A percentile compares a stretch with the other conserved stretches of the same genome.
These are phyloP conservation scores for Thelephora ganbajun DNA, from an alignment of 768 basidiomycete species.

Conservation along the genomic window DNA sequence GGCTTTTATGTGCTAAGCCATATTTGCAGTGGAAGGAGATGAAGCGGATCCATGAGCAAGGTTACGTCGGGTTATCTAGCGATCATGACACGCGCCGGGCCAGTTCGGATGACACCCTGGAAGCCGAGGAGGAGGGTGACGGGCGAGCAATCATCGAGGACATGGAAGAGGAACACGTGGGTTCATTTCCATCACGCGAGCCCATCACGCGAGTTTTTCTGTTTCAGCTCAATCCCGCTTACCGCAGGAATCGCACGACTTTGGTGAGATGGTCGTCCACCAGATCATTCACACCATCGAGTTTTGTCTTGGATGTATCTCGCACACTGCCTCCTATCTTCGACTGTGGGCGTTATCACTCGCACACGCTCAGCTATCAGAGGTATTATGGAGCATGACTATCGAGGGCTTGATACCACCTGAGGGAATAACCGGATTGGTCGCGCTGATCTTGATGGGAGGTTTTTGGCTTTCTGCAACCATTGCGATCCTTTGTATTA, in stretches of 20 bases:
- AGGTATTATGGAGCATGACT: conserved; percentile 87
- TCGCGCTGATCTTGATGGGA: conserved; percentile 32
- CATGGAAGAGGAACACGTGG: conserved; percentile 60
- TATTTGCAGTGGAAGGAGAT: conserved; percentile 87
- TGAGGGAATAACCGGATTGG: conserved; percentile 42
- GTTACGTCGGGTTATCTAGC: conserved; percentile 55
- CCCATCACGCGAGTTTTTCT: conserved; percentile 4
- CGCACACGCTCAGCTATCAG: conserved; percentile 94
- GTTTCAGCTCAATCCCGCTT: conserved; percentile 4
- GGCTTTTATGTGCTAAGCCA: conserved; percentile 87
- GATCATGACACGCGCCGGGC: conserved; percentile 46
- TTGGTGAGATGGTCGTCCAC: conserved; percentile 90
- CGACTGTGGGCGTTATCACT: conserved; percentile 96
- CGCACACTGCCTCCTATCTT: conserved; percentile 88
- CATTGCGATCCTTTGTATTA: conserved; percentile 71
- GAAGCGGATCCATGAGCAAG: conserved; percentile 67
- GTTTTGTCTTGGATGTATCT: conserved; percentile 97
- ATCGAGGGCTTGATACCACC: conserved; percentile 48
- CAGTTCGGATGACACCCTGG: conserved; percentile 30
- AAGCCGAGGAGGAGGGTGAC: conserved; percentile 73
- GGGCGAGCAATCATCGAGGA: conserved; percentile 63
- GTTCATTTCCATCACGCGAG: conserved; percentile 17
- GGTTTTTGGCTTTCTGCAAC: conserved; percentile 72
- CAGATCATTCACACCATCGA: conserved; percentile 99
- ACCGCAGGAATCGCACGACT: conserved; percentile 70